These are phyloP conservation scores for Oemleria cerasiformis DNA, from an alignment of 306 rosid genomes.

Conservation along the genomic window DNA sequence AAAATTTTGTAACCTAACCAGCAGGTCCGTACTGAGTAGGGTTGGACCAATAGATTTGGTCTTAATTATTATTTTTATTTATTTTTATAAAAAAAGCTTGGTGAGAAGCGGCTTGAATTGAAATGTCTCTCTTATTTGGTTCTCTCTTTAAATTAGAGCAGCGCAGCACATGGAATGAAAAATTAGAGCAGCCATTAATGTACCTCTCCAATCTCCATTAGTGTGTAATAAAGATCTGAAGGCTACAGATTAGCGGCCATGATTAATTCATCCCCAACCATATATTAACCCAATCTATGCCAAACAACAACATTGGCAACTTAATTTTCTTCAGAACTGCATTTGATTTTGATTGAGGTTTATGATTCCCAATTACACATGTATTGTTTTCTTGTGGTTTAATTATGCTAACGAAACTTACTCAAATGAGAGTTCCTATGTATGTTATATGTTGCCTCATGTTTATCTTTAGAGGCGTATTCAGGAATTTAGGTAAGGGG, in stretches of 20 bases:
- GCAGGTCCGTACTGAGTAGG: background rate
- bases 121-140: slow-evolving; percentile 12
- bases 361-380: background rate
- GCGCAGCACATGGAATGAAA: slow-evolving; percentile 15
- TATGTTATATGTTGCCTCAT: no score
- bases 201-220: background rate
- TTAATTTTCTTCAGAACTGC: slow-evolving; percentile 1
- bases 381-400: background rate
- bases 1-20: background rate
- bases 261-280: slow-evolving; percentile 9
- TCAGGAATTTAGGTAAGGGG: no score
- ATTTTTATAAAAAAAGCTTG: background rate
- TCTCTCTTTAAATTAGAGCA: slow-evolving; percentile 10
- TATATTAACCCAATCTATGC: background rate
- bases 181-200: slow-evolving; percentile 24
- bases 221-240: slow-evolving; percentile 7
- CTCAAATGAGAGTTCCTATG: no score
- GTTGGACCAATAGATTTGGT: slow-evolving; percentile 9
- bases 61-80: background rate
- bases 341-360: slow-evolving; percentile 16
- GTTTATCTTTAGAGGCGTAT: no score
- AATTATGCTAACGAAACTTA: no score
- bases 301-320: slow-evolving; percentile 3
- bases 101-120: slow-evolving; percentile 5
- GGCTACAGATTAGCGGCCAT: slow-evolving; percentile 1